Evolutionary conservation across 257 asterid genomes (phyloP), one percentile per base, ranked within the genome.

Genomic region (Lantana camara): DNA sequence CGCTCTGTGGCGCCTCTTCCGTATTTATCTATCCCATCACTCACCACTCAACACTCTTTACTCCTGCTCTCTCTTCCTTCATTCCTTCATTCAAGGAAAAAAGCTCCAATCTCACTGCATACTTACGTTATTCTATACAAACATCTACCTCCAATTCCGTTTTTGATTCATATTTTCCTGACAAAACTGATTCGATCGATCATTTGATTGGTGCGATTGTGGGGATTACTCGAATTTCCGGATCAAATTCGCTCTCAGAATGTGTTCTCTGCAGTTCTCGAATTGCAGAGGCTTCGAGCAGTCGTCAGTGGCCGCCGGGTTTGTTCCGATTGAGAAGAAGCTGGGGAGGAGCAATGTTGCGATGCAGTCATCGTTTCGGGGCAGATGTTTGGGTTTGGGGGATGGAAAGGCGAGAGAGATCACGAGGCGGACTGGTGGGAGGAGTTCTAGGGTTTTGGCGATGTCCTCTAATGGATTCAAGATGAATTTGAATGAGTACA

Each of bases 401-500:
- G 40, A 63, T 70, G 80, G 74, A 34, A 60, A 52, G 45, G 72
- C 60, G 21, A 24, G 59, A 15, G 63, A 51, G 57, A 77, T 56
- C 58, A 65, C 58, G 55, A 75, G 45, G 62, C 52, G 66, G 35
- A 45, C 41, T 8, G 27, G 56, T 30, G 50, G 72, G 45, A 59
- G 71, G 53, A 22, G 0, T 68, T 66, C 56, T 64, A 60, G 74
- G 78, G 77, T 75, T 69, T 63, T 66, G 2, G 82, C 78, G 10
- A 75, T 63, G 90, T 66, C 89, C 11, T 60, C 83, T 1, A 61
- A 76, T n/a, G 66, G 77, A 5, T 73, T 78, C 47, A 84, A 84
- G 79, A 85, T 90, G 95, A 90, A 90, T 77, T 69, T 87, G 81
- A 90, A 87, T 48, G 95, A 85, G 74, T 90, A 93, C 66, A 70